Conservation (phyloP, 1,284 basidiomycete genomes). For the Cystobasidiaceae sp. region DNA sequence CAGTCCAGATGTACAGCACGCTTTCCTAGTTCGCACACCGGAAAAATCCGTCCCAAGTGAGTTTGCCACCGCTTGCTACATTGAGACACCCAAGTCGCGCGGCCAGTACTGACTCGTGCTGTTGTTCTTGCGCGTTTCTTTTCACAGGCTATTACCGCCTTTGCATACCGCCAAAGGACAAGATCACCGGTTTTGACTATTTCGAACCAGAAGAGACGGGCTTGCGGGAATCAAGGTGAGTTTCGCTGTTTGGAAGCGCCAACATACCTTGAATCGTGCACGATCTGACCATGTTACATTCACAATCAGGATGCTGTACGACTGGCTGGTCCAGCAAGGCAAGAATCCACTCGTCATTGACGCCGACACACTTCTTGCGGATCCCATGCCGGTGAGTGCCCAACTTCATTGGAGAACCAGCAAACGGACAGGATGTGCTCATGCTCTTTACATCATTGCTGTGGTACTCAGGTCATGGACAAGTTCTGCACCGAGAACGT, state of each 20-base stretch:
- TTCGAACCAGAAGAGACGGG: slow-evolving; percentile 40
- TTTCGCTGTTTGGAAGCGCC: background rate
- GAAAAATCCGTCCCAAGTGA: slow-evolving; percentile 45
- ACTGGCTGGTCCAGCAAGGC: slow-evolving; percentile 36
- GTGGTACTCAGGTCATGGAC: slow-evolving; percentile 33
- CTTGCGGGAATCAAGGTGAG: slow-evolving; percentile 34
- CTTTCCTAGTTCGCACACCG: slow-evolving; percentile 64
- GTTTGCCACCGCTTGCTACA: too few species aligned
- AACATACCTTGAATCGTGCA: too few species aligned
- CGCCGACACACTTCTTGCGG: slow-evolving; percentile 33
- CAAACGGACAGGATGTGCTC: too few species aligned
- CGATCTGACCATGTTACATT: background rate
- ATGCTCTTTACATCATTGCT: too few species aligned
- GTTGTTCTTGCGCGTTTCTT: slow-evolving; percentile 41
- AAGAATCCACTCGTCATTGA: slow-evolving; percentile 37
- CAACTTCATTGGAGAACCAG: background rate
- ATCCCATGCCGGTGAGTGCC: slow-evolving; percentile 25
- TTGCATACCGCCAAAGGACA: slow-evolving; percentile 36
- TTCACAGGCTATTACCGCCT: slow-evolving; percentile 37
- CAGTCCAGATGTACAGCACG: slow-evolving; percentile 68
- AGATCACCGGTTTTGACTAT: slow-evolving; percentile 40
- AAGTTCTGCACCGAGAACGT: slow-evolving; percentile 38
- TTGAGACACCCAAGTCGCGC: too few species aligned
- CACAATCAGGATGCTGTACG: slow-evolving; percentile 32
- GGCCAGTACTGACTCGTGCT: too few species aligned